Conservation (phyloP, 2,329 filamentous ascomycete species). For the Cryphonectria carpinicola region DNA sequence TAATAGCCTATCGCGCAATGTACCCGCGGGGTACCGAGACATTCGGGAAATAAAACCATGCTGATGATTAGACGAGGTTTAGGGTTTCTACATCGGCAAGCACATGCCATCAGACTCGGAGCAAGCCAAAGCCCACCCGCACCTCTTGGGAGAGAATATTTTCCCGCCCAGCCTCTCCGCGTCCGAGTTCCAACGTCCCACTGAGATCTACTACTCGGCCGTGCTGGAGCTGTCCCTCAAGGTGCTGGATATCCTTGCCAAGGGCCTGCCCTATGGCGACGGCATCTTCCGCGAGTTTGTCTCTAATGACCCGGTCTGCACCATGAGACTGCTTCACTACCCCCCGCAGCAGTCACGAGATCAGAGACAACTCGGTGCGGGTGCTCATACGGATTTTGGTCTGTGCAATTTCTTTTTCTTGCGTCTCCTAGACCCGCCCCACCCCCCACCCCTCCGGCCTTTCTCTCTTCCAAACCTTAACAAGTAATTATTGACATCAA, state of each 20-base stretch:
- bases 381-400: constrained; percentile 60
- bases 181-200: constrained; percentile 41
- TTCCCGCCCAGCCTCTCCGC: constrained; percentile 36
- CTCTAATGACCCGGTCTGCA: constrained; percentile 46
- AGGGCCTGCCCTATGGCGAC: constrained; percentile 46
- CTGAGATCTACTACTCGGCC: constrained; percentile 45
- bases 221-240: constrained; percentile 45
- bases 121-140: constrained; percentile 41
- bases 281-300: constrained; percentile 49
- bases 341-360: constrained; percentile 44
- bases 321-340: constrained; percentile 54
- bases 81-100: constrained; percentile 45
- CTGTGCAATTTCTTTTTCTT: constrained; percentile 3
- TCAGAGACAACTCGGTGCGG: constrained; percentile 41
- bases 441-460: too few relatives aligned
- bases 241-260: constrained; percentile 47
- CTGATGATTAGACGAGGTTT: neutral
- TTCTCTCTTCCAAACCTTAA: too few relatives aligned
- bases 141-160: constrained; percentile 46
- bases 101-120: constrained; percentile 39
- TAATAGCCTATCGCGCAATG: neutral
- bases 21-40: neutral
- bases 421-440: neutral
- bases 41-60: neutral
- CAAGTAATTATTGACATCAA: neutral